Conservation (phyloP, 257 asterid genomes). For the Datura wrightii region DNA sequence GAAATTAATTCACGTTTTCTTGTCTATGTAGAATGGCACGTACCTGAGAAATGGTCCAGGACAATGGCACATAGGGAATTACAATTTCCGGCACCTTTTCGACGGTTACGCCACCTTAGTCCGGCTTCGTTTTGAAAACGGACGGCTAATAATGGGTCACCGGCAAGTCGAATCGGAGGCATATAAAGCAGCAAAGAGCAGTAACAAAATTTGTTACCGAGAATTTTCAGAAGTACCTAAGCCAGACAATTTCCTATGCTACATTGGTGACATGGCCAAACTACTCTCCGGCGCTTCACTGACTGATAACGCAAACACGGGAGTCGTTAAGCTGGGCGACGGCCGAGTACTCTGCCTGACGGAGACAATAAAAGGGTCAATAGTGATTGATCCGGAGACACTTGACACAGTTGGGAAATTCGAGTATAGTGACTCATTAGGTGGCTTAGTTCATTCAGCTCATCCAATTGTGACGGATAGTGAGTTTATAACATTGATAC, state of each 20-base stretch:
- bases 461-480: slow-evolving; percentile 87
- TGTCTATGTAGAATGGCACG: slow-evolving; percentile 82
- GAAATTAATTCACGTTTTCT: background rate
- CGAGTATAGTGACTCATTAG: slow-evolving; percentile 66
- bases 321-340: slow-evolving; percentile 82
- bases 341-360: slow-evolving; percentile 93
- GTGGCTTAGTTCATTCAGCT: slow-evolving; percentile 86
- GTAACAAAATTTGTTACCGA: slow-evolving; percentile 74
- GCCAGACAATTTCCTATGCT: slow-evolving; percentile 65
- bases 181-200: slow-evolving; percentile 73
- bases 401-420: slow-evolving; percentile 75
- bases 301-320: slow-evolving; percentile 95
- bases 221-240: slow-evolving; percentile 93
- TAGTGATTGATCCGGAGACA: slow-evolving; percentile 64
- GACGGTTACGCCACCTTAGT: slow-evolving; percentile 98
- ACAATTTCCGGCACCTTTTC: slow-evolving; percentile 90
- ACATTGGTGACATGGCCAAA: slow-evolving; percentile 84
- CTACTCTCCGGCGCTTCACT: slow-evolving; percentile 87
- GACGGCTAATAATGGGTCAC: slow-evolving; percentile 79
- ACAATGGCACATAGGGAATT: slow-evolving; percentile 85
- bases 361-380: slow-evolving; percentile 88
- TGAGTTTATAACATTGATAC: slow-evolving; percentile 72
- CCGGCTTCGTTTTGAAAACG: slow-evolving; percentile 71
- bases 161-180: slow-evolving; percentile 91
- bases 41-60: slow-evolving; percentile 97